These are phyloP conservation scores for Exophiala spinifera DNA, from an alignment of 2,329 filamentous ascomycete genomes.

Conservation along the genomic window DNA sequence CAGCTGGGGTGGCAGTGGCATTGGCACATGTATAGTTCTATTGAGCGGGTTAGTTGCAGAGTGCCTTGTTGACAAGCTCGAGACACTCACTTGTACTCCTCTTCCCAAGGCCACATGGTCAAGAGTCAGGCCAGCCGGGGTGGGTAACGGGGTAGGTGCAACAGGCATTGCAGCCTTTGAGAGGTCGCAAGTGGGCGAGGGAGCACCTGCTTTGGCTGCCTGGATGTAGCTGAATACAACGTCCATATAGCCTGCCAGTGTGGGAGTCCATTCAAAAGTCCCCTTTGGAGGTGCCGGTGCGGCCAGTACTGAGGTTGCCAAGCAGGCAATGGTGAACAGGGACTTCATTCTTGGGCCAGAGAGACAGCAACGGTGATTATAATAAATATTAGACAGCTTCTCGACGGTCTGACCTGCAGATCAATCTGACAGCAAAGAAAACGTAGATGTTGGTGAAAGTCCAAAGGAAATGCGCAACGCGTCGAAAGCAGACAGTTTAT, in stretches of 20 bases:
- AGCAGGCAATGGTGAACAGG: conserved; percentile 23
- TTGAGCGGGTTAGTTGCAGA: neutral
- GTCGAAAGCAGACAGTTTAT: conserved; percentile 14
- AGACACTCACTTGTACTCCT: conserved; percentile 59
- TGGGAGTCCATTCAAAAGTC: conserved; percentile 40
- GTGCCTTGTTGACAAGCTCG: neutral
- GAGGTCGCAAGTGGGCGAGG: conserved; percentile 34
- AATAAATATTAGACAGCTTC: conserved; percentile 3
- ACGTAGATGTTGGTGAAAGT: conserved; percentile 9
- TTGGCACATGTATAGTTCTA: conserved; percentile 88
- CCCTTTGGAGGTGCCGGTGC: conserved; percentile 35
- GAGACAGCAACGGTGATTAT: neutral
- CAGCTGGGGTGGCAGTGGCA: conserved; percentile 58
- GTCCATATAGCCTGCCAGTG: conserved; percentile 40
- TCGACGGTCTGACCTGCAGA: conserved; percentile 17
- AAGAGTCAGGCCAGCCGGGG: conserved; percentile 61
- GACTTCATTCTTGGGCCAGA: conserved; percentile 18
- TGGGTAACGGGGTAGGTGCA: conserved; percentile 58
- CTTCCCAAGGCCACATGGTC: conserved; percentile 81
- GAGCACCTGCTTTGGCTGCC: conserved; percentile 22
- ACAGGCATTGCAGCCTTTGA: conserved; percentile 36
- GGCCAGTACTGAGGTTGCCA: conserved; percentile 36
- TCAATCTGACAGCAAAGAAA: conserved; percentile 16
- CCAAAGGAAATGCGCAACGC: conserved; percentile 9
- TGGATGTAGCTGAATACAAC: conserved; percentile 41